These are phyloP conservation scores for Adansonia rubrostipa DNA, from an alignment of 441 rosid genomes.

Conservation along the genomic window DNA sequence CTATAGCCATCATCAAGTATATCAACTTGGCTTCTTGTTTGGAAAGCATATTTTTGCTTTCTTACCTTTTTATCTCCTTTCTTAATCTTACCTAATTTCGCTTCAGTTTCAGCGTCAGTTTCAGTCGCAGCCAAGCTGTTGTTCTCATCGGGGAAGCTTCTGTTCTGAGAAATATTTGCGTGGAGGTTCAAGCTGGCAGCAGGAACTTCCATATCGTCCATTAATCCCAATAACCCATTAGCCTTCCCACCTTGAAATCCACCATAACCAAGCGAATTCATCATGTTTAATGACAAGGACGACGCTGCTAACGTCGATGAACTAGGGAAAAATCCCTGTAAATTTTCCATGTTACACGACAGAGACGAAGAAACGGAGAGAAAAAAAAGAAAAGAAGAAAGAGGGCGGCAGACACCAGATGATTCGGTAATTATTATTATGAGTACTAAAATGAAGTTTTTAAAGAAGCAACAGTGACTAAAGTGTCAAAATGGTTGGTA, in stretches of 20 bases:
- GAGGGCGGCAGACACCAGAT: background rate
- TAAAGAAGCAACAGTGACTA: background rate
- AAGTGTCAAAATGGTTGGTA: background rate
- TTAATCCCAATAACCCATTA: constrained; percentile 36
- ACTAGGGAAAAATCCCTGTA: constrained; percentile 26
- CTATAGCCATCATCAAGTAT: constrained; percentile 74
- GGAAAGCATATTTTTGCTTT: constrained; percentile 59
- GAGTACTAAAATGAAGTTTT: background rate
- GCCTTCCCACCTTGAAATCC: constrained; percentile 32
- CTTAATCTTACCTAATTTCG: constrained; percentile 24
- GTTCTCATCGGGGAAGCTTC: background rate
- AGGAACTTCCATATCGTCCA: constrained; percentile 34
- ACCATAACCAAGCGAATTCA: background rate
- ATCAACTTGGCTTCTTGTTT: constrained; percentile 77
- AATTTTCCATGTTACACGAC: constrained; percentile 32
- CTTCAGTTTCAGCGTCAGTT: constrained; percentile 26
- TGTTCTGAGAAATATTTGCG: background rate
- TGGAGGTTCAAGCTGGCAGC: background rate
- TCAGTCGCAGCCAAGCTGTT: constrained; percentile 25
- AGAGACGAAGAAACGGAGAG: background rate
- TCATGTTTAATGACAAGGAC: constrained; percentile 29
- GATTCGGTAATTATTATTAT: background rate
- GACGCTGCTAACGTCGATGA: constrained; percentile 33
- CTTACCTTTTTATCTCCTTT: constrained; percentile 47
- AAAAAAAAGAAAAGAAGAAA: background rate